Percentiles rank a stretch among this genome's conserved stretches.
Conservation (phyloP, 2,329 filamentous ascomycete species). For the Stemphylium lycopersici region DNA sequence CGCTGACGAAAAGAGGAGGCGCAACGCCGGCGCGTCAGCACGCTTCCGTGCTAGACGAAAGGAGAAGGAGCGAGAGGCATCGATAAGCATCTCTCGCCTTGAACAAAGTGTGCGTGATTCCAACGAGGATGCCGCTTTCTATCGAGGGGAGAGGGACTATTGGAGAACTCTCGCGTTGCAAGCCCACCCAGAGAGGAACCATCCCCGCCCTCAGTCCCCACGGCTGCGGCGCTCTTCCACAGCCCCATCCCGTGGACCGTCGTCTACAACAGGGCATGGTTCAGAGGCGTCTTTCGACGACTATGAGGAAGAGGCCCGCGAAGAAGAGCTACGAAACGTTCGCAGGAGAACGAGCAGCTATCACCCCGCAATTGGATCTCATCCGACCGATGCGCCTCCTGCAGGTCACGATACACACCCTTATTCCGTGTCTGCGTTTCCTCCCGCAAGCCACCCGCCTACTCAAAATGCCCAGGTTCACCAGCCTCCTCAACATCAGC, state of each 20-base stretch:
- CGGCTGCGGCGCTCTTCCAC: conserved; percentile 43
- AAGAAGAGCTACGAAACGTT: conserved; percentile 44
- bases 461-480: conserved; percentile 10
- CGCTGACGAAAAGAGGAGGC: conserved; percentile 82
- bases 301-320: conserved; percentile 39
- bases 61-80: conserved; percentile 77
- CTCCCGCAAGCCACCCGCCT: conserved; percentile 26
- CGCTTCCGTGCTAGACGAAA: conserved; percentile 82
- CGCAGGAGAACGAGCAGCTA: conserved; percentile 47
- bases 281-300: conserved; percentile 42
- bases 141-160: conserved; percentile 73
- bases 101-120: conserved; percentile 73
- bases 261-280: conserved; percentile 36
- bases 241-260: conserved; percentile 35
- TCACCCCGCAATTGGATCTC: conserved; percentile 35
- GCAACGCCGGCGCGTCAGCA: conserved; percentile 85
- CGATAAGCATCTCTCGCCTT: conserved; percentile 70
- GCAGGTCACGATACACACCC: conserved; percentile 25
- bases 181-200: conserved; percentile 57
- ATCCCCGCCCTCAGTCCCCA: conserved; percentile 53
- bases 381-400: conserved; percentile 28
- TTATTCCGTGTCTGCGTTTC: conserved; percentile 28
- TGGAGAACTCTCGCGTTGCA: conserved; percentile 63
- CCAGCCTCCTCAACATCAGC: conserved; percentile 20
- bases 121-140: conserved; percentile 72